Base-by-base conservation (phyloP, 257 asterid genomes). In the Solanum chiquidenum region DNA sequence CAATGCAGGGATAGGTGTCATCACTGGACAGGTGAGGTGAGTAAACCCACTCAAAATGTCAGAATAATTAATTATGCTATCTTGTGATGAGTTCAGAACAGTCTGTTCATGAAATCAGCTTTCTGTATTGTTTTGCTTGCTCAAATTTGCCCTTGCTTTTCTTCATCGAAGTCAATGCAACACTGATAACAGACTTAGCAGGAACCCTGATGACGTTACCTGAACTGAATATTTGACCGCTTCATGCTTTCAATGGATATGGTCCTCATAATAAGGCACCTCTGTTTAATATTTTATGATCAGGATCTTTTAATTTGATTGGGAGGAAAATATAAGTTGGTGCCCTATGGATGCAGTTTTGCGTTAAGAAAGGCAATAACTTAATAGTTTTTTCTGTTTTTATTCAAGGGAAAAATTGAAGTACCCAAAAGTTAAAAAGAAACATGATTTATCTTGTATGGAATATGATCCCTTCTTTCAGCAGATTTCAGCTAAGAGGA, bases 1-100 rank as follows among this genome's bases (percentile, higher is more conserved):
- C 93, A 90, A 64, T 83, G 95, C 97, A 1, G 99, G 98, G 40
- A 95, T 97, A 76, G 99, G 95, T 86, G 98, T 95, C 93, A 93
- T 95, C 83, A 83, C 99, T 55, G 98, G 99, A 91, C 44, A 93
- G 86, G 99, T 95, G 86, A 93, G 88, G 98, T 95, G 86, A 94
- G 98, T 94, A 84, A 33, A 79, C 84, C 25, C 71, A 34, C 71
- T 27, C 52, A 58, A 20, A 23, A 25, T 44, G 64, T 77, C 5
- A 4, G 37, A 14, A 25, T 44, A 44, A 14, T 79, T 42, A 69
- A 52, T 34, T 46, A 69, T 52, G 69, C 73, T 83, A 74, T 79
- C n/a, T 77, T 77, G 37, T 20, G 29, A 13, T 77, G 21, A 77
- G 62, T 40, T 77, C 62, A 40, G n/a, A 77, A 77, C 14, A 2